Evolutionary conservation across 768 basidiomycete genomes (phyloP).

Genomic region (Lactarius deliciosus): DNA sequence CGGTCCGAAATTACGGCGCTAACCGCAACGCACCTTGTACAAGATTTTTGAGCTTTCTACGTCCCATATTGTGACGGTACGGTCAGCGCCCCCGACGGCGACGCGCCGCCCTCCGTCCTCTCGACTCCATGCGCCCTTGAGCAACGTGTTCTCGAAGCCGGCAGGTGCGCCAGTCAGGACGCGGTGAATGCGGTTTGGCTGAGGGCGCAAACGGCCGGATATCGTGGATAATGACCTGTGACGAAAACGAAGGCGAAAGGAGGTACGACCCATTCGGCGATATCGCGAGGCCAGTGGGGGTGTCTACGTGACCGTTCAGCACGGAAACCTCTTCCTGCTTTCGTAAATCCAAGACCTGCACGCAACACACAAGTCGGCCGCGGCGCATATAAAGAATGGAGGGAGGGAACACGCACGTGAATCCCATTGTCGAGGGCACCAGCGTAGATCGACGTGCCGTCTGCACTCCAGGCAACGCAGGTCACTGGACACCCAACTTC

Average conservation of each 20-base stretch:
- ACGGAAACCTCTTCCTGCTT: constrained; percentile 79
- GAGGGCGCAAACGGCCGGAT: constrained; percentile 91
- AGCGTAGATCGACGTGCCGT: constrained; percentile 87
- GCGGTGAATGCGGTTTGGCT: constrained; percentile 77
- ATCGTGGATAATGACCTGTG: constrained; percentile 86
- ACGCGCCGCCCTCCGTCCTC: constrained; percentile 79
- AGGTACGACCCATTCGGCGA: constrained; percentile 88
- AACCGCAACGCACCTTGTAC: constrained; percentile 62
- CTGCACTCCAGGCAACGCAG: constrained; percentile 87
- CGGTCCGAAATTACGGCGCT: constrained; percentile 14
- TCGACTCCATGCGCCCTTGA: constrained; percentile 86
- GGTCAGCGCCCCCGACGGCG: constrained; percentile 87
- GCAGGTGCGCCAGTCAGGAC: constrained; percentile 81
- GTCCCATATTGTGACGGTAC: constrained; percentile 86
- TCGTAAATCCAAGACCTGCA: constrained; percentile 85
- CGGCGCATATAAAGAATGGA: not conserved
- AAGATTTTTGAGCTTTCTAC: constrained; percentile 71
- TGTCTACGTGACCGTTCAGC: constrained; percentile 85
- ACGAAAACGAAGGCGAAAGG: constrained; percentile 88
- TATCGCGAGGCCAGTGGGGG: constrained; percentile 88
- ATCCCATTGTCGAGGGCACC: constrained; percentile 95
- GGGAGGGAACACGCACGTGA: constrained; percentile 58
- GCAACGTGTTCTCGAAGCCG: constrained; percentile 87
- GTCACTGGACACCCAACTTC: constrained; percentile 90
- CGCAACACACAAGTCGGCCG: not conserved